Base-by-base conservation (phyloP, 2,329 filamentous ascomycete genomes). In the Dactylellina drechsleri region DNA sequence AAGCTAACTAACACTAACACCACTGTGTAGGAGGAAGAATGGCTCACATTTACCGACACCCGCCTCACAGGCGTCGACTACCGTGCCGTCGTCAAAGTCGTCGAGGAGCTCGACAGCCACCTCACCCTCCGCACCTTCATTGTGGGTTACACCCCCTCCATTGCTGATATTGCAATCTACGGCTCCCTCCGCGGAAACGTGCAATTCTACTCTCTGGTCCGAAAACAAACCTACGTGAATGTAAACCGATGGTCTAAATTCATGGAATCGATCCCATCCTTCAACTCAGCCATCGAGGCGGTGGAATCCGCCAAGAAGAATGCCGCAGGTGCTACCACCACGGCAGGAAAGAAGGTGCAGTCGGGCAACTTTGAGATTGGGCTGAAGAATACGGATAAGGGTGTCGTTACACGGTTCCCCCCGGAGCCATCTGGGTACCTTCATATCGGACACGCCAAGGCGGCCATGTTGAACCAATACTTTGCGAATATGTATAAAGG, bases 381-480 rank as follows among this genome's bases (percentile, higher is more conserved):
- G 1, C 86, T 97, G 43, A 89, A 91, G 79, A 91, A 96, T 81
- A 90, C 91, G 7, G 92, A 94, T 43, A 90, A 94, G 81, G 93
- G 92, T 2, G 93, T 98, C 70, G 92, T 97, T 18, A 96, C 92
- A 20, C 87, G 93, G 79, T 98, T 98, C 84, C 89, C 94, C 15
- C 94, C 94, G 2, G 94, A 97, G 88, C 94, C 94, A 77, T 97
- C 92, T 78, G 93, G 93, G 76, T 97, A 96, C 81, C 88, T 97
- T 52, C 94, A 97, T 84, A 96, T 97, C 77, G 94, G 94, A 64
- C 94, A 98, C 84, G 92, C 93, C 79, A 98, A 98, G 84, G 93
- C 93, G 31, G 93, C 93, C 4, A 86, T 96, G 66, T 88, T 98
- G 68, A 97, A 95, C 84, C 93, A 98, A 82, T 98, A 96, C 86